Evolutionary conservation across 2,329 filamentous ascomycete genomes (phyloP).

Genomic region (Cytospora chrysosperma): DNA sequence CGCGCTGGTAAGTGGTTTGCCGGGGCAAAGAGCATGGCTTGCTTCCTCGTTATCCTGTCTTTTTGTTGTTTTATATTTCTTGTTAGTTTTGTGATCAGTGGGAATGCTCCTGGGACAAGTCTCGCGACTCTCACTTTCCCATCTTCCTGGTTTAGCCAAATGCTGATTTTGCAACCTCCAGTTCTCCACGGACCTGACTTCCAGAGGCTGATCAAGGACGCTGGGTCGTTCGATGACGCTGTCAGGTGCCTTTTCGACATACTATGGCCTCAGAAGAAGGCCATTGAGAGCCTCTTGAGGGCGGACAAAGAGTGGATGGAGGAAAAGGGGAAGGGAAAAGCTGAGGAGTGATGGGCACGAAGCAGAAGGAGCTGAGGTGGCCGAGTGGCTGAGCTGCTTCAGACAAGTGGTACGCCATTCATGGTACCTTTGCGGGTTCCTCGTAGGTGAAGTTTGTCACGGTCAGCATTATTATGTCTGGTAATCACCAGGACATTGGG

Average conservation of each 20-base stretch:
- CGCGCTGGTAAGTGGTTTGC: too few relatives aligned
- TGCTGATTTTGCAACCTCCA: too few relatives aligned
- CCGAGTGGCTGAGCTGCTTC: not conserved
- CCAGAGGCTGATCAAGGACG: not conserved
- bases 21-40: too few relatives aligned
- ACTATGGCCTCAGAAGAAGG: not conserved
- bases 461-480: not conserved
- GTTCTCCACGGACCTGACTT: not conserved
- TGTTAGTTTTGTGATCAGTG: too few relatives aligned
- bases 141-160: too few relatives aligned
- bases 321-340: not conserved
- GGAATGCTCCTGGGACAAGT: too few relatives aligned
- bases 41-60: too few relatives aligned
- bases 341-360: too few relatives aligned
- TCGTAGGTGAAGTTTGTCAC: not conserved
- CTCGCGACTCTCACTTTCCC: too few relatives aligned
- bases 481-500: not conserved
- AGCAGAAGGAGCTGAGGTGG: not conserved
- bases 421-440: not conserved
- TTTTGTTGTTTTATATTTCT: too few relatives aligned
- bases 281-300: not conserved
- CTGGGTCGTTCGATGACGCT: not conserved
- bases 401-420: not conserved
- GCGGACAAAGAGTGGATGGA: too few relatives aligned
- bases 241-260: not conserved